Percentiles rank a stretch among this genome's conserved stretches.
Conservation (phyloP, 2,329 filamentous ascomycete genomes). For the Drechmeria coniospora region DNA sequence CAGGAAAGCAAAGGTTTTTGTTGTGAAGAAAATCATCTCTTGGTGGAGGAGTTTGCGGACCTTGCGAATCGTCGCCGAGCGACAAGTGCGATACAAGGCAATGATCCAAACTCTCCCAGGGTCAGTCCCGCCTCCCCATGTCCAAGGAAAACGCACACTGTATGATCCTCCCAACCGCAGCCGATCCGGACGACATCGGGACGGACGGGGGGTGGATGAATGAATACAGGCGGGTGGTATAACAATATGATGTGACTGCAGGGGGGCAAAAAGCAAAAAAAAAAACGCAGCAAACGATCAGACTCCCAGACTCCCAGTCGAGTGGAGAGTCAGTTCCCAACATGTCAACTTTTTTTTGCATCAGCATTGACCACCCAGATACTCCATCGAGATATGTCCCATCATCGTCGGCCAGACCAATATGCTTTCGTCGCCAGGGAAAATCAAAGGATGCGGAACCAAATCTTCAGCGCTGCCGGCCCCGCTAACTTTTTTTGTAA, state of each 20-base stretch:
- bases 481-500: conserved; percentile 2
- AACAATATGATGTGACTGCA: background rate
- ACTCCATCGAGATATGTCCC: too few relatives aligned
- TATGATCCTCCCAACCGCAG: background rate
- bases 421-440: too few relatives aligned
- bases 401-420: too few relatives aligned
- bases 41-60: background rate
- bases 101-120: background rate
- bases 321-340: too few relatives aligned
- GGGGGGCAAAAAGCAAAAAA: background rate
- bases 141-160: background rate
- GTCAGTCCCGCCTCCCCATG: background rate
- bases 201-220: too few relatives aligned
- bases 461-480: conserved; percentile 2
- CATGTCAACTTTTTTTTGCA: too few relatives aligned
- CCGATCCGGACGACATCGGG: background rate
- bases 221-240: conserved; percentile 1
- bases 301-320: conserved; percentile 1
- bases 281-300: conserved; percentile 1
- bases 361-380: too few relatives aligned
- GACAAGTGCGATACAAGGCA: too few relatives aligned
- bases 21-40: background rate
- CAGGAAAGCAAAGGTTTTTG: too few relatives aligned
- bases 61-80: too few relatives aligned
- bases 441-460: too few relatives aligned